Evolutionary conservation across 208 protist genomes (phyloP), one percentile per base, ranked within the genome.

Genomic region (Crithidia acanthocephali): DNA sequence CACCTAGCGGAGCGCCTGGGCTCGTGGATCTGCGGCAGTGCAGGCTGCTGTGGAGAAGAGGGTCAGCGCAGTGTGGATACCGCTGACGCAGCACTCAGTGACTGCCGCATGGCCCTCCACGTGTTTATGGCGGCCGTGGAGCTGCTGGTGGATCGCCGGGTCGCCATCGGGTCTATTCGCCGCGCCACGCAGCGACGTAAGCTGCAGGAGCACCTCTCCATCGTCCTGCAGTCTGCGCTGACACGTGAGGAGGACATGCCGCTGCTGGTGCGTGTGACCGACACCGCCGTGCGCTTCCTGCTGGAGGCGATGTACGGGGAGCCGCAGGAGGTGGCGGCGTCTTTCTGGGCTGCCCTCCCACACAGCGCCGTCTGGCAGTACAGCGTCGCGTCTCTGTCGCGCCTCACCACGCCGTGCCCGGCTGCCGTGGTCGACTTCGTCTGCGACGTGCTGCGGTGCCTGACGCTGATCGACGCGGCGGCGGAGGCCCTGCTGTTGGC

Each of bases 81-180:
- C 6, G 52, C 23, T 37, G 50, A 6, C 30, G 50, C 50, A 7
- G 6, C 25, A 6, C 22, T 30, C 11, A 1, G 10, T 27, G 70
- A 71, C 33, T 27, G 52, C 25, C 45, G 64, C 30, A n/a, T 68
- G 22, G 68, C 66, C 28, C 68, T 69, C 22, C 68, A 80, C 27
- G 55, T 79, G 48, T 82, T 90, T n/a, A 66, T 79, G 10, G 66
- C 72, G 2, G 61, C 86, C 23, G 69, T 85, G 47, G 83, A 84
- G 23, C 52, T 94, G 13, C 74, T 96, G 22, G 76, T 70, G n/a
- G 88, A 94, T 55, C 67, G 71, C 20, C 82, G 85, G 16, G 77
- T 96, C 0, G 45, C 66, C 13, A 35, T 96, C 23, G 88, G 88
- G 8, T 80, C 91, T 3, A 74, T 94, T 22, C 80, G 83, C 5